Evolutionary conservation across 2,329 filamentous ascomycete genomes (phyloP), one percentile per base, ranked within the genome.

Genomic region (Colletotrichum chlorophyti): DNA sequence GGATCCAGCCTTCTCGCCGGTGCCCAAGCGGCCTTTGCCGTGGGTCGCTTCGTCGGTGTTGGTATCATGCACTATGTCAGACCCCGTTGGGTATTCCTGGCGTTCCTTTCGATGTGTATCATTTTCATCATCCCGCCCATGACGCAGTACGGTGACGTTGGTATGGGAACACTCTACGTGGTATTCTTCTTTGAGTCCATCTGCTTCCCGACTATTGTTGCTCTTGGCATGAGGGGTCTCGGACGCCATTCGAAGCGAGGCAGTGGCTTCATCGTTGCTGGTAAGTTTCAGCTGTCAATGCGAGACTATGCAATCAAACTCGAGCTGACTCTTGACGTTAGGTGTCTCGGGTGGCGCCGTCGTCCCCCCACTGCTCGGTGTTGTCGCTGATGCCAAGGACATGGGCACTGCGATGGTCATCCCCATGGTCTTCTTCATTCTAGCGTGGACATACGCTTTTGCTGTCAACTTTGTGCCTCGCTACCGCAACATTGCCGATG

Each of bases 201-300:
- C 63, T 81, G 80, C 69, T 87, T 86, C 69, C 81, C 84, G 1
- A 85, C 82, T 23, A 85, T 86, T 61, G 82, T 86, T 41, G 82
- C 83, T 0, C 72, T 86, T 6, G 81, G 81, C 1, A 83, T 86
- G 69, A 76, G 82, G 17, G 83, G 83, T 1, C 74, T 86, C 1
- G 91, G 91, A 6, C 83, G 86, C 15, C 88, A 94, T 74, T 91
- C 88, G 31, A 93, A 93, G 78, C 83, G 89, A 60, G 91, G 90
- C 1, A 87, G 86, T 3, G 89, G 89, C 1, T 77, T 81, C 62
- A 80, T 87, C 29, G 78, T 86, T 1, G 81, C 76, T 2, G 81
- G 83, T 82, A 0, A 78, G 57, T 32, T n/a, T n/a, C n/a, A n/a
- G n/a, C n/a, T n/a, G n/a, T n/a, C n/a, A n/a, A n/a, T n/a, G n/a